These are phyloP conservation scores for Lecanicillium sp. DNA, from an alignment of 2,329 filamentous ascomycete species.

Conservation along the genomic window DNA sequence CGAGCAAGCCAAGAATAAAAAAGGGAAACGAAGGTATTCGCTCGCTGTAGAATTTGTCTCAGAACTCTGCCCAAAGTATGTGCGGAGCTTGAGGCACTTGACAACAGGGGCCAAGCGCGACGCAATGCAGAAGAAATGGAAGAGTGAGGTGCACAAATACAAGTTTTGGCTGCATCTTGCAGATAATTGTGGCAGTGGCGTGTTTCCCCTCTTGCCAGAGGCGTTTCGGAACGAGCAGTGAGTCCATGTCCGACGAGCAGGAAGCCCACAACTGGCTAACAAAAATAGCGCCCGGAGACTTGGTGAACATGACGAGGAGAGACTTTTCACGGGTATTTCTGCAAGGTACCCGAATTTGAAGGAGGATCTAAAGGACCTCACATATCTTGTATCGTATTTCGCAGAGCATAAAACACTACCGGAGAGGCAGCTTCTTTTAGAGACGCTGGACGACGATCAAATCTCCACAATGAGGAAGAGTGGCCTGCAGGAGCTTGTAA, in stretches of 20 bases:
- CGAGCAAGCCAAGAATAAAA: background rate
- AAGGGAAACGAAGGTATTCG: background rate
- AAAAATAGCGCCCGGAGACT: background rate
- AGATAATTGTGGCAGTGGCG: background rate
- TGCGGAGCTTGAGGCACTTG: background rate
- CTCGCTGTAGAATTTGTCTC: background rate
- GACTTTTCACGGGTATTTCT: background rate
- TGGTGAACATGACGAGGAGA: background rate
- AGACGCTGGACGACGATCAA: background rate
- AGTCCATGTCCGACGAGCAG: background rate
- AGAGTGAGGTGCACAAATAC: background rate
- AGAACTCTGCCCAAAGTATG: background rate
- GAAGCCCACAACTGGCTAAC: background rate
- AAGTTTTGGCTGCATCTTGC: background rate
- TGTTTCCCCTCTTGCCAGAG: background rate
- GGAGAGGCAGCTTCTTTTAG: background rate
- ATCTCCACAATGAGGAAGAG: background rate
- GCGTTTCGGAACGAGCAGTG: background rate
- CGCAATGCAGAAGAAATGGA: background rate
- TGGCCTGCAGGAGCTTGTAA: background rate
- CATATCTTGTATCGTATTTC: background rate
- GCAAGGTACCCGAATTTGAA: background rate
- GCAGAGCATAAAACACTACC: background rate
- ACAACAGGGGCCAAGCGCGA: background rate
- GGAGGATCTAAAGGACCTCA: background rate